A percentile compares a stretch with the other conserved stretches of the same genome.
These are phyloP conservation scores for Lenzites betulinus DNA, from an alignment of 768 basidiomycete species.

Conservation along the genomic window DNA sequence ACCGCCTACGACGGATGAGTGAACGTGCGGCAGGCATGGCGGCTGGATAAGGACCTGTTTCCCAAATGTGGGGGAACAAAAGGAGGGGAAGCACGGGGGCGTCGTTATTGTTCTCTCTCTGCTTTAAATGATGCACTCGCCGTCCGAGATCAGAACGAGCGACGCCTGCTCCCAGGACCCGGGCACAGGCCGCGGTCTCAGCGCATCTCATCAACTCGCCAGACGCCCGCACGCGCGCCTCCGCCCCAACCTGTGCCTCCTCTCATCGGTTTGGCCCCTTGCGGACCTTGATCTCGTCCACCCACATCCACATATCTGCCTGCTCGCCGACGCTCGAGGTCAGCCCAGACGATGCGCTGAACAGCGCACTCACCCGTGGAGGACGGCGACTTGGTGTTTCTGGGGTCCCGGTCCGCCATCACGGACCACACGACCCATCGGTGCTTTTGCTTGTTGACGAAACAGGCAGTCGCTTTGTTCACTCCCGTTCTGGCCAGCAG, in stretches of 20 bases:
- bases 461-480: slow-evolving; percentile 13
- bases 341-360: background rate
- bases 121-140: slow-evolving; percentile 17
- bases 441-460: slow-evolving; percentile 17
- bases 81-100: slow-evolving; percentile 18
- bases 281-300: background rate
- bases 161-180: slow-evolving; percentile 11
- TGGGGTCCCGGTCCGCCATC: slow-evolving; percentile 10
- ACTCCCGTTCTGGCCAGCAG: slow-evolving; percentile 3
- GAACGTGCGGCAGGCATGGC: slow-evolving; percentile 40
- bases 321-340: background rate
- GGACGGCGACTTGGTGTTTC: background rate
- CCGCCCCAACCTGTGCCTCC: slow-evolving; percentile 24
- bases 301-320: background rate
- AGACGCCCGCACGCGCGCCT: slow-evolving; percentile 1
- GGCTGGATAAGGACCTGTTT: slow-evolving; percentile 22
- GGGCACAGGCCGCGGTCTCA: background rate
- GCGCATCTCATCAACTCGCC: background rate
- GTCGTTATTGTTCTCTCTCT: slow-evolving; percentile 22
- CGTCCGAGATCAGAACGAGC: slow-evolving; percentile 16
- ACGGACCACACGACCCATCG: slow-evolving; percentile 4
- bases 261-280: background rate
- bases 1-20: slow-evolving; percentile 42
- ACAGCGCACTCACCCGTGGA: background rate
- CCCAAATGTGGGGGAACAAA: slow-evolving; percentile 18